Percentiles rank a stretch among this genome's conserved stretches.
phyloP scores from a whole-genome alignment of 2,329 filamentous ascomycete species.

The Sphaerostilbella broomeana region DNA sequence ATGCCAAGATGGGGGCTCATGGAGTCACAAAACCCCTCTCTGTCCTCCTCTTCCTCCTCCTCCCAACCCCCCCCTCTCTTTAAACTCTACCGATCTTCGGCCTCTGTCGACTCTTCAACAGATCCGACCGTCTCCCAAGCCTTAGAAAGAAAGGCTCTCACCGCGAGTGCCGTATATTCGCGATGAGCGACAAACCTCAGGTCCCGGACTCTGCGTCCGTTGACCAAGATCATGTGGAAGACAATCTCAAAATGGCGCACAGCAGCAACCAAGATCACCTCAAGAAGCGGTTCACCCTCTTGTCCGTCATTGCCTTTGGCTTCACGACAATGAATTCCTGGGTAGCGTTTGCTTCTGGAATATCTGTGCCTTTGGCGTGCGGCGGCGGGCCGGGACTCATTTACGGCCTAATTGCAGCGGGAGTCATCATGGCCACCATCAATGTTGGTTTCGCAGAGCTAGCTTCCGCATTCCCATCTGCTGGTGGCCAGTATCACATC shows the following conservation, averaged over 20 bases:
- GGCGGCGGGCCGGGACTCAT: conserved; percentile 21
- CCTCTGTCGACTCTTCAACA: too few relatives aligned
- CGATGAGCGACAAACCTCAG: neutral
- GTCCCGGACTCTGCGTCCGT: conserved; percentile 4
- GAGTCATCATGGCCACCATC: conserved; percentile 20
- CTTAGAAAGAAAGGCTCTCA: too few relatives aligned
- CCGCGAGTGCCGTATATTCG: neutral
- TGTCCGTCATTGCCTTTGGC: conserved; percentile 22
- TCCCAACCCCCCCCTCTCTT: too few relatives aligned
- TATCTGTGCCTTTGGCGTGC: conserved; percentile 20
- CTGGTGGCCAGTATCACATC: conserved; percentile 23
- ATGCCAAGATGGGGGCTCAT: too few relatives aligned
- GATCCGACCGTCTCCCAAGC: too few relatives aligned
- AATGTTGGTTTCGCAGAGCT: conserved; percentile 22
- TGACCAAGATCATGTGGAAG: conserved; percentile 14
- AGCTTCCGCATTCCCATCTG: conserved; percentile 21
- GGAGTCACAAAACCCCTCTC: neutral
- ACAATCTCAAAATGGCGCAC: conserved; percentile 14
- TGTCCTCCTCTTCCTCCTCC: neutral
- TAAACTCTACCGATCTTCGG: neutral
- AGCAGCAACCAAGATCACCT: conserved; percentile 15
- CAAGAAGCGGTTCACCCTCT: conserved; percentile 20
- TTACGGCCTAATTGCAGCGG: conserved; percentile 20
- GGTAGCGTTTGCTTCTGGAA: conserved; percentile 21
- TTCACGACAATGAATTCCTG: conserved; percentile 24